Conservation (phyloP, 2,329 filamentous ascomycete genomes). For the Ceratocystis papillata region DNA sequence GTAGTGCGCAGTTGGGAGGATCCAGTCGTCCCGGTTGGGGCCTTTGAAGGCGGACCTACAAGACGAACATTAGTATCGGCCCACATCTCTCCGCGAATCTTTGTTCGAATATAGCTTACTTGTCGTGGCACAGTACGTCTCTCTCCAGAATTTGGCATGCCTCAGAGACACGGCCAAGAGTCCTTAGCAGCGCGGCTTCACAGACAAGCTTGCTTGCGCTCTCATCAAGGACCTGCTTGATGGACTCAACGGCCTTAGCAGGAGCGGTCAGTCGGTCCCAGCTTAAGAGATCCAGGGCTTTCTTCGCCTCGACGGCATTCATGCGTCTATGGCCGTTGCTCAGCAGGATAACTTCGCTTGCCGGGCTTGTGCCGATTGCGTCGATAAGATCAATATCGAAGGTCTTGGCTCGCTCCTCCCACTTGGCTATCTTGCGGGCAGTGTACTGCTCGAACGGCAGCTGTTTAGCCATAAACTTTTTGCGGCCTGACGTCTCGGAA, state of each 20-base stretch:
- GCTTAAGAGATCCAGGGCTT: slow-evolving; percentile 50
- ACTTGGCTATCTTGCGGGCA: slow-evolving; percentile 72
- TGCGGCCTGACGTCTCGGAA: slow-evolving; percentile 66
- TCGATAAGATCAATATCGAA: slow-evolving; percentile 62
- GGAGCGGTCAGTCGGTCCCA: slow-evolving; percentile 52
- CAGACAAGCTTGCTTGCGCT: slow-evolving; percentile 55
- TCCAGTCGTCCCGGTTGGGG: slow-evolving; percentile 55
- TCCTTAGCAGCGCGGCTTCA: slow-evolving; percentile 54
- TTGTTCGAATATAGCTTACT: slow-evolving; percentile 34
- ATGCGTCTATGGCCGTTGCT: slow-evolving; percentile 87
- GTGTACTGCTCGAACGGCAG: slow-evolving; percentile 85
- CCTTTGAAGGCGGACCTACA: slow-evolving; percentile 47
- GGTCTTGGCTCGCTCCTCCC: slow-evolving; percentile 64
- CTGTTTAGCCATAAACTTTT: slow-evolving; percentile 79
- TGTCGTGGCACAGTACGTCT: slow-evolving; percentile 55
- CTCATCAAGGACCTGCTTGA: slow-evolving; percentile 48
- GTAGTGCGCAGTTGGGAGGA: slow-evolving; percentile 65
- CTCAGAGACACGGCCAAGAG: slow-evolving; percentile 50
- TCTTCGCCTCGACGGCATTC: slow-evolving; percentile 51
- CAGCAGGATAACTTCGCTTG: slow-evolving; percentile 85
- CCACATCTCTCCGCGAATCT: not conserved
- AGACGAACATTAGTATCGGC: slow-evolving; percentile 21
- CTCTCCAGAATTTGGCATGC: slow-evolving; percentile 54
- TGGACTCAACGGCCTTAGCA: slow-evolving; percentile 31
- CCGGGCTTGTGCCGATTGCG: slow-evolving; percentile 66